Percentiles rank a stretch among this genome's conserved stretches.
Evolutionary conservation across 805 yeast species (phyloP).

Genomic region (Ogataea chonburiensis): DNA sequence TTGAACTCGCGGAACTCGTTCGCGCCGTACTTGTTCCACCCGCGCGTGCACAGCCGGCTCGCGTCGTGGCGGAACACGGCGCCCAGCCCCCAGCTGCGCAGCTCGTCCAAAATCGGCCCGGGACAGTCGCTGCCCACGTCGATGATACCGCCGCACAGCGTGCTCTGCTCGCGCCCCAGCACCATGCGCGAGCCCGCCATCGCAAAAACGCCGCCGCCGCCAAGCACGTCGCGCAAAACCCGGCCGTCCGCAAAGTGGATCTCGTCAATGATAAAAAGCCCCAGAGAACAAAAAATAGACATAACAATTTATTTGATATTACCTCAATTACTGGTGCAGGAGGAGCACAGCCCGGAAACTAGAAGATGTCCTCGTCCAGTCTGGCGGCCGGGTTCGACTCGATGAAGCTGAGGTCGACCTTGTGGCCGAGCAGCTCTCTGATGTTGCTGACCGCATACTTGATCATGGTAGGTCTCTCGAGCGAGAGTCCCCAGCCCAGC

Average conservation of each 20-base stretch:
- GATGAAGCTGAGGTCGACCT: conserved; percentile 90
- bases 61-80: conserved; percentile 51
- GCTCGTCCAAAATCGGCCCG: conserved; percentile 36
- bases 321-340: no score
- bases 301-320: background rate
- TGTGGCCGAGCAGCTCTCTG: conserved; percentile 95
- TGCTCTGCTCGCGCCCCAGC: conserved; percentile 36
- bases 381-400: conserved; percentile 98
- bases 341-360: conserved; percentile 5
- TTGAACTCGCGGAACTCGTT: conserved; percentile 60
- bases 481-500: conserved; percentile 94
- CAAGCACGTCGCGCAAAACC: conserved; percentile 55
- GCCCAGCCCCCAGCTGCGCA: conserved; percentile 64
- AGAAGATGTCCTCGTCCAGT: conserved; percentile 71
- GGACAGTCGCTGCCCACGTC: conserved; percentile 86
- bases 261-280: conserved; percentile 90
- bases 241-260: conserved; percentile 52
- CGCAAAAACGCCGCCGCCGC: conserved; percentile 90
- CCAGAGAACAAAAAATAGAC: conserved; percentile 60
- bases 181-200: conserved; percentile 69
- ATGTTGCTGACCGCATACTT: conserved; percentile 94
- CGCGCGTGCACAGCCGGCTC: conserved; percentile 68
- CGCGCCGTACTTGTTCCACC: conserved; percentile 71
- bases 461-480: conserved; percentile 99
- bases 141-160: conserved; percentile 60